Evolutionary conservation across 2,329 filamentous ascomycete species (phyloP).

Genomic region (Diaporthe sp.): DNA sequence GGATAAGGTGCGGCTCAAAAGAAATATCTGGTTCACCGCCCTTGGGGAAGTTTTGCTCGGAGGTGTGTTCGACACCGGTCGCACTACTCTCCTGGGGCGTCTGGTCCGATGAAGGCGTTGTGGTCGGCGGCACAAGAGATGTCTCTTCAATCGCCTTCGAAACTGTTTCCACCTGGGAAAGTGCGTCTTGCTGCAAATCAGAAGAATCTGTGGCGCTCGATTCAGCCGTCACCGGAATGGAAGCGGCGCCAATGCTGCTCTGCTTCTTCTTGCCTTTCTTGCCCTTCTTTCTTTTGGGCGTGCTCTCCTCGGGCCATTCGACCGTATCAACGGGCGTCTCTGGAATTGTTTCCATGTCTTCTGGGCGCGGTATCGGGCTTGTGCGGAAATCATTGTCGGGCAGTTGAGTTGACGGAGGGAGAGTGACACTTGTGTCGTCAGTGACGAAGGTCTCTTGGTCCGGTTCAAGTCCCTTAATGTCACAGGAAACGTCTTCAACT

Average conservation of each 20-base stretch:
- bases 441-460: neutral
- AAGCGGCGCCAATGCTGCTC: slow-evolving; percentile 7
- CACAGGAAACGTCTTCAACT: slow-evolving; percentile 24
- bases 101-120: neutral
- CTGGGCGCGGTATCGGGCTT: slow-evolving; percentile 42
- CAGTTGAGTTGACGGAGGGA: neutral
- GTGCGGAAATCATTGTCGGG: slow-evolving; percentile 1
- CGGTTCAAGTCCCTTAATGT: neutral
- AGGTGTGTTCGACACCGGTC: neutral
- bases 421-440: neutral
- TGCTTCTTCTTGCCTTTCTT: slow-evolving; percentile 54
- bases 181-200: slow-evolving; percentile 1
- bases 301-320: slow-evolving; percentile 47
- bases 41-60: neutral
- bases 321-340: slow-evolving; percentile 44
- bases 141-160: neutral
- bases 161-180: neutral
- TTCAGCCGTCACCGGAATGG: neutral
- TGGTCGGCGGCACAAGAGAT: neutral
- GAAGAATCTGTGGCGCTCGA: neutral
- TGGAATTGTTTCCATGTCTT: slow-evolving; percentile 39
- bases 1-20: neutral
- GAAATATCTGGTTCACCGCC: neutral
- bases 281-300: slow-evolving; percentile 50
- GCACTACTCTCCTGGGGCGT: neutral